Percentiles rank a stretch among this genome's conserved stretches.
Conservation (phyloP, 169 alveolate species). For the Plasmodium inui region DNA sequence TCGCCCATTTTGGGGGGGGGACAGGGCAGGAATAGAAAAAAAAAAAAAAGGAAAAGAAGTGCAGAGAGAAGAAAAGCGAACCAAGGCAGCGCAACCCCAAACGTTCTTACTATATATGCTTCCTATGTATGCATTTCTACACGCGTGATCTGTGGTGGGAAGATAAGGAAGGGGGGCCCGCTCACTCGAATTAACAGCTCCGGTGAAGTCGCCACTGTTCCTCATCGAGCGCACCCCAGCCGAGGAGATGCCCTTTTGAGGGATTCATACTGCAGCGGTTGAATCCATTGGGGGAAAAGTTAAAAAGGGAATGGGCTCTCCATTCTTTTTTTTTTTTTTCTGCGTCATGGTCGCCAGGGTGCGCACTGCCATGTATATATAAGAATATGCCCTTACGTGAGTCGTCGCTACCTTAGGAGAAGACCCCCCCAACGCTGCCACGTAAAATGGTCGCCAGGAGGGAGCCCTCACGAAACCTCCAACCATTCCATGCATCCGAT, state of each 20-base stretch:
- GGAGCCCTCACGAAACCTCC: background rate
- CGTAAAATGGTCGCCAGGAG: background rate
- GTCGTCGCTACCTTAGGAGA: background rate
- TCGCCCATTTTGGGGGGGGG: background rate
- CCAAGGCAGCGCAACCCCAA: background rate
- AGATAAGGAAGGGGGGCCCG: background rate
- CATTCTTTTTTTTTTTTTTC: background rate
- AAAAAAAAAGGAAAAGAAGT: background rate
- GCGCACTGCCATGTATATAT: background rate
- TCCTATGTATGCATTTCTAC: background rate
- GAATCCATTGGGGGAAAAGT: background rate
- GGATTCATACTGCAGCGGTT: background rate
- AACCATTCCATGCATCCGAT: background rate
- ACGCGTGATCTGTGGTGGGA: background rate
- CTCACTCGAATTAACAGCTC: background rate
- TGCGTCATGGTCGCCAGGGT: background rate
- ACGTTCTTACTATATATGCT: background rate
- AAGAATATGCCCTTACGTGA: background rate
- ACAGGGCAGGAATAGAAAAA: background rate
- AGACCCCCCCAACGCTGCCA: background rate
- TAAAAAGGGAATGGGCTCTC: background rate
- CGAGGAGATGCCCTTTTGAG: background rate
- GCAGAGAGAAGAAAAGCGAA: background rate
- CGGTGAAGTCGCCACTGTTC: background rate
- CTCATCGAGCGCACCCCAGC: background rate